Percentiles rank a stretch among this genome's conserved stretches.
Evolutionary conservation across 1,139 yeast species (phyloP).

Genomic region (Blastobotrys indianensis): DNA sequence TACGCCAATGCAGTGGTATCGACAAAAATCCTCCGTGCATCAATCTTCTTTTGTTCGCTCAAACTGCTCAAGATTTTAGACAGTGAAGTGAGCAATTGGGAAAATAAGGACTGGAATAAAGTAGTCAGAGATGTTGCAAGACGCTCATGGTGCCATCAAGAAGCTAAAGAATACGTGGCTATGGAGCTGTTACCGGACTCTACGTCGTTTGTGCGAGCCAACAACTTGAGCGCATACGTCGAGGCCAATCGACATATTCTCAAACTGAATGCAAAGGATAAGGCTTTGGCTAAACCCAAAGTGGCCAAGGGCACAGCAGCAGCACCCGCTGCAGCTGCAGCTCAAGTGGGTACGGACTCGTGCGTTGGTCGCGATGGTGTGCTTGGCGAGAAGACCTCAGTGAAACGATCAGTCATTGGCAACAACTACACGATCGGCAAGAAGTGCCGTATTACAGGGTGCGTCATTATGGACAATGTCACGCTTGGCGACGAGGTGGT

Average conservation of each 20-base stretch:
- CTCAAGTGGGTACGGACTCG: slow-evolving; percentile 86
- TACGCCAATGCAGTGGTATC: slow-evolving; percentile 74
- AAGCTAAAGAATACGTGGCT: slow-evolving; percentile 16
- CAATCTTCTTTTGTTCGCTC: slow-evolving; percentile 68
- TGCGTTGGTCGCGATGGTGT: slow-evolving; percentile 54
- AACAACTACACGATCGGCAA: slow-evolving; percentile 72
- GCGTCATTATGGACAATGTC: slow-evolving; percentile 68
- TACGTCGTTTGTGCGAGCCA: slow-evolving; percentile 67
- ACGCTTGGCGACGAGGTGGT: slow-evolving; percentile 62
- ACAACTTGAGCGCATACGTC: slow-evolving; percentile 73
- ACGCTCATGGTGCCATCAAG: slow-evolving; percentile 81
- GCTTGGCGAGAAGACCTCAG: slow-evolving; percentile 73
- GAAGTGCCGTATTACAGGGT: slow-evolving; percentile 82
- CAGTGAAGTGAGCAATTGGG: slow-evolving; percentile 14
- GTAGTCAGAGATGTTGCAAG: slow-evolving; percentile 82
- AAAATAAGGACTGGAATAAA: slow-evolving; percentile 51
- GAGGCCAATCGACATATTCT: slow-evolving; percentile 84
- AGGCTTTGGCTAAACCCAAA: slow-evolving; percentile 16
- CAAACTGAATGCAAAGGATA: slow-evolving; percentile 40
- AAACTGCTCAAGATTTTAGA: slow-evolving; percentile 44
- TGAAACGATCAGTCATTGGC: slow-evolving; percentile 80
- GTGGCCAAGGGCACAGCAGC: slow-evolving; percentile 28
- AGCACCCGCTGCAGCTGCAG: slow-evolving; percentile 50
- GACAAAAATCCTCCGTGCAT: slow-evolving; percentile 67
- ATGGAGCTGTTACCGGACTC: slow-evolving; percentile 26